Evolutionary conservation across 106 monocot species (phyloP), one percentile per base, ranked within the genome.

Genomic region (Allium fistulosum): DNA sequence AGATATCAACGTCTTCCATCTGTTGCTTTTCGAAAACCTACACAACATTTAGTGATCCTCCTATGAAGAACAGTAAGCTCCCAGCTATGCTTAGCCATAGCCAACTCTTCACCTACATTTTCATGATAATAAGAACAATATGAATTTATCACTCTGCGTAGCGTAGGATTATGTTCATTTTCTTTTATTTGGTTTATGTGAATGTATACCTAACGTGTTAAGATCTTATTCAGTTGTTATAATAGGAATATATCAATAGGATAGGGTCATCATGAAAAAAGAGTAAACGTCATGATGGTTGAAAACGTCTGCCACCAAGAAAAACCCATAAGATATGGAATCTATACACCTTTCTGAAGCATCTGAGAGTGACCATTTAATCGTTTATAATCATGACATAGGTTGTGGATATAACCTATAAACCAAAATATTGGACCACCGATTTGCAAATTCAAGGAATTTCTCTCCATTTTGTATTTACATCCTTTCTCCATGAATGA

Each of bases 361-460:
- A 91, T 69, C 74, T 95, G 95, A 71, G 88, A 74, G 46, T 80
- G 81, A 10, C 95, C 85, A 37, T 74, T 72, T 11, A 88, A 71
- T 62, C 88, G 78, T 68, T 95, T 81, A 57, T 95, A 95, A 16
- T 85, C 74, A 71, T 95, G 91, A 61, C 94, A 91, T 28, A 81
- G 18, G 51, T 91, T 85, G 46, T 81, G 83, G 65, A 95, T 74
- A 9, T 87, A 88, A 12, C 94, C 85, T 2, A 88, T 16, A 9
- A 88, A 7, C 91, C 88, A 91, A 45, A 91, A 71, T 12, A 67
- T 70, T n/a, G 95, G 81, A 7, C 85, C 91, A 5, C 85, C 79
- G 11, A 95, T 77, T 53, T 91, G 55, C 59, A 75, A 62, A 71
- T 79, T 81, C 45, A 83, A n/a, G 0, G 87, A 80, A 17, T 85